phyloP scores from a whole-genome alignment of 2,329 filamentous ascomycete species.

The Zymoseptoria passerinii region DNA sequence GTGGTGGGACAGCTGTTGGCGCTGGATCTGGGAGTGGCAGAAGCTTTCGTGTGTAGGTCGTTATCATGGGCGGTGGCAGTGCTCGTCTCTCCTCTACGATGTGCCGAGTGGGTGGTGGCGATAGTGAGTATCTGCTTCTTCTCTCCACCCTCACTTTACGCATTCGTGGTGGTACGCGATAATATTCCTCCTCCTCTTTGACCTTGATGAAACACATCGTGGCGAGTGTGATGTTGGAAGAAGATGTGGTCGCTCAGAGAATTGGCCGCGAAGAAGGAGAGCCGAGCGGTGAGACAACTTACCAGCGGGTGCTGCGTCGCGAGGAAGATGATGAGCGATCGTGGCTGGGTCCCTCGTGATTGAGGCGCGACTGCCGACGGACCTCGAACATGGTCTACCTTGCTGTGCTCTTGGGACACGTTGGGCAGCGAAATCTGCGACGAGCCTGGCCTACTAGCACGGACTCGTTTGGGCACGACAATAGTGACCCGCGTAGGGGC shows the following conservation, averaged over 20 bases:
- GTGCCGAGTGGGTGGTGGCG: conserved; percentile 13
- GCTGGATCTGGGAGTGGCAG: conserved; percentile 8
- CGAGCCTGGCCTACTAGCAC: background rate
- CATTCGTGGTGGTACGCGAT: conserved; percentile 1
- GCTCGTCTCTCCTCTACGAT: conserved; percentile 20
- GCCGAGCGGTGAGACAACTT: background rate
- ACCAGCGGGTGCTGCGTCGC: background rate
- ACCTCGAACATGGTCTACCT: background rate
- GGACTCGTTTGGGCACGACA: background rate
- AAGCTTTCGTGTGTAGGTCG: conserved; percentile 16
- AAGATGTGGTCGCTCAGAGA: background rate
- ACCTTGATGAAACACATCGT: conserved; percentile 43
- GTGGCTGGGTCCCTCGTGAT: background rate
- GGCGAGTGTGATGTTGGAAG: background rate
- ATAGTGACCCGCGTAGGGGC: background rate
- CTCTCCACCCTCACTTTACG: conserved; percentile 3
- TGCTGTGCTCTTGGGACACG: background rate
- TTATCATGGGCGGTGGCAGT: conserved; percentile 9
- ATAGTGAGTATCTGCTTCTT: conserved; percentile 11
- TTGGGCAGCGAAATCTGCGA: background rate
- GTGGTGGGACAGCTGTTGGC: conserved; percentile 8
- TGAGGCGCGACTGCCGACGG: background rate
- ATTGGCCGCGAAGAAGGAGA: background rate
- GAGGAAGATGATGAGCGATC: background rate
- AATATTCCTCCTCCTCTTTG: conserved; percentile 35